phyloP scores from a whole-genome alignment of 345 rosid species.

The Eucalyptus victrix region DNA sequence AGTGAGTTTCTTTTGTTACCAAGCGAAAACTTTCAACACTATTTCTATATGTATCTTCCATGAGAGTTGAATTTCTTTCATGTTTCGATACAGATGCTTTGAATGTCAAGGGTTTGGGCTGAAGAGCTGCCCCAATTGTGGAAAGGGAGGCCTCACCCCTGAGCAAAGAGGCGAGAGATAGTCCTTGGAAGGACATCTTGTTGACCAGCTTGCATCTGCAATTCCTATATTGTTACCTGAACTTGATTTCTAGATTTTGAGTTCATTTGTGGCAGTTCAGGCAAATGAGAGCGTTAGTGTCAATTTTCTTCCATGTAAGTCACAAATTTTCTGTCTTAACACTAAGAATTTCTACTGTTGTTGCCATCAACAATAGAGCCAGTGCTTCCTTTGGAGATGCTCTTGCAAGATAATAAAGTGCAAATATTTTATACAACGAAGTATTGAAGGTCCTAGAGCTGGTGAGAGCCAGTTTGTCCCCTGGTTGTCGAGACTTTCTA shows the following conservation, averaged over 20 bases:
- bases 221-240: neutral
- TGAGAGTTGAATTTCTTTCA: neutral
- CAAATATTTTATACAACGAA: neutral
- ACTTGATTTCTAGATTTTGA: neutral
- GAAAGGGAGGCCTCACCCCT: constrained; percentile 66
- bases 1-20: constrained; percentile 22
- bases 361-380: neutral
- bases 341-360: neutral
- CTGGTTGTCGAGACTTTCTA: neutral
- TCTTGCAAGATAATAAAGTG: neutral
- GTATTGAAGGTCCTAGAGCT: neutral
- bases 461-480: neutral
- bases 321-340: neutral
- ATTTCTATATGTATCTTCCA: neutral
- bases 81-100: constrained; percentile 35
- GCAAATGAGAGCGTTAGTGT: neutral
- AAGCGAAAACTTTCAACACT: neutral
- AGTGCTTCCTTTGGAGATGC: neutral
- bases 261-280: neutral
- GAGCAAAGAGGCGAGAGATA: constrained; percentile 71
- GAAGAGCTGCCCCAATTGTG: constrained; percentile 61
- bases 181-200: neutral
- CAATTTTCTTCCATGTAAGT: neutral
- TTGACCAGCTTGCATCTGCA: neutral
- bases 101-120: constrained; percentile 84